Conservation (phyloP, 495 filamentous ascomycete species). For the Paragyromitra xinjiangensis region DNA sequence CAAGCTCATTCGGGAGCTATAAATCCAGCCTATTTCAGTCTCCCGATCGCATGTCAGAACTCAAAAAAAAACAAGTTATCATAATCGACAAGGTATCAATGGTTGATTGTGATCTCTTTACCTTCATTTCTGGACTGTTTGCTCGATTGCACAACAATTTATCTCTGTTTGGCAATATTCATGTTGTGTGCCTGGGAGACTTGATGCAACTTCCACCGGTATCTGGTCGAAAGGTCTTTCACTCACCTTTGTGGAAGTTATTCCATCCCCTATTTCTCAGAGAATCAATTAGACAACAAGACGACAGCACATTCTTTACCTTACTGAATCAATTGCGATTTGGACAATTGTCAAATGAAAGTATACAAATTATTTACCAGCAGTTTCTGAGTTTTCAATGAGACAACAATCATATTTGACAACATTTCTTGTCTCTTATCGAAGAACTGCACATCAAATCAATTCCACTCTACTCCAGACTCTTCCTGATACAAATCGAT, state of each 20-base stretch:
- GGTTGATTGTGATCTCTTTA: too few relatives aligned
- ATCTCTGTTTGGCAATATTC: too few relatives aligned
- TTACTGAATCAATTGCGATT: background rate
- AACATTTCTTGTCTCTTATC: constrained; percentile 1
- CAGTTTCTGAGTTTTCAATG: background rate
- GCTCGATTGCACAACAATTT: too few relatives aligned
- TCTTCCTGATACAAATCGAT: background rate
- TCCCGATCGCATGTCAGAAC: too few relatives aligned
- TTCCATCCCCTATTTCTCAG: background rate
- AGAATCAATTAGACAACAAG: background rate
- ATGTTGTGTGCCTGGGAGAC: too few relatives aligned
- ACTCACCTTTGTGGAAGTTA: background rate
- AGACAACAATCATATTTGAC: background rate
- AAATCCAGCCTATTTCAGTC: too few relatives aligned
- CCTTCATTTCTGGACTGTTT: too few relatives aligned
- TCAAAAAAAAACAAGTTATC: too few relatives aligned
- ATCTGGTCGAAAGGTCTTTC: background rate
- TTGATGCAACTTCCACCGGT: too few relatives aligned
- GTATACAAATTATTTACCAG: background rate
- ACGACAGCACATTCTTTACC: background rate
- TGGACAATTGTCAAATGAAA: background rate
- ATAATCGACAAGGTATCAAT: too few relatives aligned
- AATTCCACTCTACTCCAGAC: background rate
- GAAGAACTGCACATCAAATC: background rate
- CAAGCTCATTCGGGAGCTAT: too few relatives aligned